Evolutionary conservation across 225 moss, liverwort and hornwort genomes (phyloP), one percentile per base, ranked within the genome.

Genomic region (Anthoceros angustus): DNA sequence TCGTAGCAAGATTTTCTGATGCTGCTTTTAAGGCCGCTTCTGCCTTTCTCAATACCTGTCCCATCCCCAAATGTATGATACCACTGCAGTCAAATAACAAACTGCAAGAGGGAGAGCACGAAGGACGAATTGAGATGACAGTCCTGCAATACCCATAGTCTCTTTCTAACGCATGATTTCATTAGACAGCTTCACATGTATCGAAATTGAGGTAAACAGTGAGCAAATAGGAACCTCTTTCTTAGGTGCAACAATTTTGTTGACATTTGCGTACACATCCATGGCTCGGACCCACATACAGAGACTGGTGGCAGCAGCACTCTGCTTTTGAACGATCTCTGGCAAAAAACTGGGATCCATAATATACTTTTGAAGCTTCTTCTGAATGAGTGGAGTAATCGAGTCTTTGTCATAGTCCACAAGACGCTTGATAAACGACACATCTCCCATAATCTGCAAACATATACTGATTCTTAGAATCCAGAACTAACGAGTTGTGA

Each of bases 281-380:
- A 94, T 90, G 9, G 94, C 94, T 43, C 86, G 80, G 0, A 83
- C 90, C 94, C 94, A 94, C 88, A 94, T 83, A 68, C 94, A 94
- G 41, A 94, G 83, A 63, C 90, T 94, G 39, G 90, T 94, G 14
- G 94, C 76, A 41, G 94, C 94, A 75, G 86, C 88, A 26, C 94
- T 94, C 80, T 94, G 94, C 64, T 76, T 90, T 9, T 80, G 25
- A 0, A 94, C 94, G 74, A 84, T 74, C 46, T 94, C 90, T 2
- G 90, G 94, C 46, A 88, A 60, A 67, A 94, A 94, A 39, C 60
- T 62, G 5, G 94, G 85, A 14, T 94, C 86, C 14, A 77, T 77
- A 25, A 90, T 88, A 46, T 94, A 94, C 0, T 80, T 61, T 3
- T 81, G 74, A 11, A 94, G 60, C 46, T 90, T 94, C 18, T 85